These are phyloP conservation scores for Thelonectria discophora DNA, from an alignment of 2,329 filamentous ascomycete genomes.

Conservation along the genomic window DNA sequence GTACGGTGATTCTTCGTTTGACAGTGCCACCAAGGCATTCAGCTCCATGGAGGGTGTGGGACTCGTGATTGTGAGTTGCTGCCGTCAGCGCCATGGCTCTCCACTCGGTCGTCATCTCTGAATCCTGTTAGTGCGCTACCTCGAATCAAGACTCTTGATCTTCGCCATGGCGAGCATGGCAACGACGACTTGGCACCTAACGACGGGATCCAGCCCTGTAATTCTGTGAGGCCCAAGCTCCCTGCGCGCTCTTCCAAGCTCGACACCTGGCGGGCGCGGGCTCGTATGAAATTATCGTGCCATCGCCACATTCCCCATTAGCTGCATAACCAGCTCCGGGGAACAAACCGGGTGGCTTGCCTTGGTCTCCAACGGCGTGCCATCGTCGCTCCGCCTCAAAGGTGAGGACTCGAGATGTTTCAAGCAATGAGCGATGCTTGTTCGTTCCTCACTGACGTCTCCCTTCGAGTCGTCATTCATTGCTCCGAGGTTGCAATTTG, in stretches of 20 bases:
- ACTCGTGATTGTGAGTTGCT: conserved; percentile 33
- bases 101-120: conserved; percentile 31
- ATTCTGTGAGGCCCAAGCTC: conserved; percentile 35
- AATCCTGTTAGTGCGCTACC: conserved; percentile 33
- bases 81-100: conserved; percentile 32
- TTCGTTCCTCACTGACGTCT: too few relatives aligned
- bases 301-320: conserved; percentile 24
- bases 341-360: conserved; percentile 26
- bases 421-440: too few relatives aligned
- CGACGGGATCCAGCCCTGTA: conserved; percentile 14
- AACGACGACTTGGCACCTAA: conserved; percentile 8
- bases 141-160: conserved; percentile 19
- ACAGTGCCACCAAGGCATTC: conserved; percentile 39
- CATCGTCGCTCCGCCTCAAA: conserved; percentile 2
- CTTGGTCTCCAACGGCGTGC: conserved; percentile 9
- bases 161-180: conserved; percentile 1
- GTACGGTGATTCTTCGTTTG: conserved; percentile 34
- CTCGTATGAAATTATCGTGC: conserved; percentile 19
- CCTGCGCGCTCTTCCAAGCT: conserved; percentile 21
- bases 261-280: conserved; percentile 13
- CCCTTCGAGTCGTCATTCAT: conserved; percentile 35
- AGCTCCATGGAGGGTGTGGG: conserved; percentile 30
- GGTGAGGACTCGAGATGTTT: conserved; percentile 7
- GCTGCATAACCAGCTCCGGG: conserved; percentile 26
- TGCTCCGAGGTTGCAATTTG: neutral